Percentiles rank a stretch among this genome's conserved stretches.
Conservation (phyloP, 164 flowering plant genomes). For the Aristolochia contorta region DNA sequence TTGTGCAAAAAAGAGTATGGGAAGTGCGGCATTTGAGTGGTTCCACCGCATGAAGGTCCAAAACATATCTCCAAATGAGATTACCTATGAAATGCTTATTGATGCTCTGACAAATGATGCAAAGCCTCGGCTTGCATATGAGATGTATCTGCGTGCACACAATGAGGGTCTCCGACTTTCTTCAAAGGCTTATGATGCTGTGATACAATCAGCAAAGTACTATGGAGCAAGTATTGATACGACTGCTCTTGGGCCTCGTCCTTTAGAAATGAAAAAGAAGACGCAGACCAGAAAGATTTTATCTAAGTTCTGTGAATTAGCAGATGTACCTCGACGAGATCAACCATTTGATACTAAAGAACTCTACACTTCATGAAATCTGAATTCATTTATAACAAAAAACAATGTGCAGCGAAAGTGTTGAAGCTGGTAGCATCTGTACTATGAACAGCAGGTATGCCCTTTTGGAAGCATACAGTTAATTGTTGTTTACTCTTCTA, state of each 20-base stretch:
- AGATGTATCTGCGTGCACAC: constrained; percentile 58
- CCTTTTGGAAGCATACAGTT: background rate
- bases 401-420: background rate
- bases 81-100: constrained; percentile 77
- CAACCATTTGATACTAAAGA: constrained; percentile 44
- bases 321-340: constrained; percentile 47
- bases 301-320: constrained; percentile 38
- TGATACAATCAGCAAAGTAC: constrained; percentile 32
- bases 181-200: constrained; percentile 64
- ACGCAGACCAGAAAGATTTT: constrained; percentile 26
- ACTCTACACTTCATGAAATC: constrained; percentile 11
- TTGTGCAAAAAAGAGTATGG: constrained; percentile 50
- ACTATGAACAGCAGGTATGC: background rate
- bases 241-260: constrained; percentile 61
- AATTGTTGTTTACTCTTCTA: background rate
- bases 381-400: constrained; percentile 4
- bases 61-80: constrained; percentile 58
- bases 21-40: constrained; percentile 81
- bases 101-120: constrained; percentile 73
- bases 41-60: constrained; percentile 65
- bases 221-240: constrained; percentile 51
- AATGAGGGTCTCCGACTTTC: constrained; percentile 55
- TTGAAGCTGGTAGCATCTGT: no score
- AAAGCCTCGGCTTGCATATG: constrained; percentile 80
- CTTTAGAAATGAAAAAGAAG: constrained; percentile 44